Percentiles rank a stretch among this genome's conserved stretches.
phyloP scores from a whole-genome alignment of 2,329 filamentous ascomycete species.

The Cytospora paraplurivora region DNA sequence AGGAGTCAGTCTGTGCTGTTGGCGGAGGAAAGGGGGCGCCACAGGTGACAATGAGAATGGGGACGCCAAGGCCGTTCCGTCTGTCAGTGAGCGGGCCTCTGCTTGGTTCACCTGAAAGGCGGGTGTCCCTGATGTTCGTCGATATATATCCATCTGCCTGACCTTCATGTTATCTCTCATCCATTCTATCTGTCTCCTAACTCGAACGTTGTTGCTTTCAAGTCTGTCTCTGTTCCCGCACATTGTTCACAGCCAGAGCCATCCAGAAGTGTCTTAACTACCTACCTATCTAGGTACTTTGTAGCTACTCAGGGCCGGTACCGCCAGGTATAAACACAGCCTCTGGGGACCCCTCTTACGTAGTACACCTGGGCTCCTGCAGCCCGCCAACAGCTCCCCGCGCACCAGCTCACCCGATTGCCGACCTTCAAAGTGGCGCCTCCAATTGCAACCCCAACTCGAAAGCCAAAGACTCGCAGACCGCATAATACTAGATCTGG shows the following conservation, averaged over 20 bases:
- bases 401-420: slow-evolving; percentile 21
- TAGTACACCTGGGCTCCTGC: neutral
- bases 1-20: neutral
- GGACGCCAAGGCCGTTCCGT: slow-evolving; percentile 1
- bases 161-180: neutral
- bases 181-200: neutral
- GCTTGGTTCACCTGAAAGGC: too few relatives aligned
- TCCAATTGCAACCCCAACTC: slow-evolving; percentile 31
- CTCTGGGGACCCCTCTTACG: too few relatives aligned
- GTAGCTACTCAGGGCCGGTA: neutral
- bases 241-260: neutral
- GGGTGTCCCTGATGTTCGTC: neutral
- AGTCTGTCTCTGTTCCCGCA: neutral
- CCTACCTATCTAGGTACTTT: neutral
- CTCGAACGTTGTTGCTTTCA: neutral
- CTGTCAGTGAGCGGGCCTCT: neutral
- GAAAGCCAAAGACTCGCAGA: slow-evolving; percentile 28
- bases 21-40: neutral
- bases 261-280: neutral
- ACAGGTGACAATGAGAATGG: neutral
- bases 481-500: slow-evolving; percentile 12
- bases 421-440: slow-evolving; percentile 44
- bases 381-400: slow-evolving; percentile 10
- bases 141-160: too few relatives aligned
- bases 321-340: neutral